Conservation (phyloP, 345 rosid species). For the Schrenkiella parvula region DNA sequence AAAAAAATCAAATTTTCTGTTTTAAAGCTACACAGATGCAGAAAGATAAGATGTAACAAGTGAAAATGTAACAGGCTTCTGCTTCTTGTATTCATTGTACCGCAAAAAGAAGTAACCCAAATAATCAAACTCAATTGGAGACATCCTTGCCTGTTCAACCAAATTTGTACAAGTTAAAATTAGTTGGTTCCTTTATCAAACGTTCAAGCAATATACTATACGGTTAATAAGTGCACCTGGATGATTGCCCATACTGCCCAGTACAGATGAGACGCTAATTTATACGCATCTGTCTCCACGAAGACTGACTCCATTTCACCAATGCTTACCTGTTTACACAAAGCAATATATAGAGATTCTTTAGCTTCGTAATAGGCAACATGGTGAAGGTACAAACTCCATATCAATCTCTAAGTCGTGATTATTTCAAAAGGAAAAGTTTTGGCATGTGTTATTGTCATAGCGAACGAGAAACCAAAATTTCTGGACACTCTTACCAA, state of each 20-base stretch:
- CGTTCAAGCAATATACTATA: not conserved
- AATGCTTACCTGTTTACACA: slow-evolving; percentile 46
- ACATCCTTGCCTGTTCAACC: slow-evolving; percentile 75
- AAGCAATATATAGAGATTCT: not conserved
- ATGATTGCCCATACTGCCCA: slow-evolving; percentile 97
- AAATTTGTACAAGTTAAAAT: not conserved
- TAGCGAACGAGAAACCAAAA: not conserved
- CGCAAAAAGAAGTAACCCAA: slow-evolving; percentile 78
- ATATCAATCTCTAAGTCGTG: not conserved
- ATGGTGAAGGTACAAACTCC: not conserved
- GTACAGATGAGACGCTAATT: slow-evolving; percentile 73
- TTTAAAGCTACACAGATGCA: slow-evolving; percentile 12
- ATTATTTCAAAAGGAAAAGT: not conserved
- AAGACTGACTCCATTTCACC: slow-evolving; percentile 59
- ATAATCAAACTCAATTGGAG: slow-evolving; percentile 86
- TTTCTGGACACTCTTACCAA: not conserved
- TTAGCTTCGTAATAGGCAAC: not conserved
- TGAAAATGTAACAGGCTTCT: slow-evolving; percentile 50
- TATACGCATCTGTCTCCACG: slow-evolving; percentile 65
- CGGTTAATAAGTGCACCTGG: slow-evolving; percentile 49
- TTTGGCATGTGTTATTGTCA: not conserved
- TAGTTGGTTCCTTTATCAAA: not conserved
- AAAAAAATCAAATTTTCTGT: not conserved
- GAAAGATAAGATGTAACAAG: slow-evolving; percentile 56
- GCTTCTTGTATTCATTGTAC: slow-evolving; percentile 78